These are phyloP conservation scores for Suillus weaverae DNA, from an alignment of 768 basidiomycete genomes.

Conservation along the genomic window DNA sequence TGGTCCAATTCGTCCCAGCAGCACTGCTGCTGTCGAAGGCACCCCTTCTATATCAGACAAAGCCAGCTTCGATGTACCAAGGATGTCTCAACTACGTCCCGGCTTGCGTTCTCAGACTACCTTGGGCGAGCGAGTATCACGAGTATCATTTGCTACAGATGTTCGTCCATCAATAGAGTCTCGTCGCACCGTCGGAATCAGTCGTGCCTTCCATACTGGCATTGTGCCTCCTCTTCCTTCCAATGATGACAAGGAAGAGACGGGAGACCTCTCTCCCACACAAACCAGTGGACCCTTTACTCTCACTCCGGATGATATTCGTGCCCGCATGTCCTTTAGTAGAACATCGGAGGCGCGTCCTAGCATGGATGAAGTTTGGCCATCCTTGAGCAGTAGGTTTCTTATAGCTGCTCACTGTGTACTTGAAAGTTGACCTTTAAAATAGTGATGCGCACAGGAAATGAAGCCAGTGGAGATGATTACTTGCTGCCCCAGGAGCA, in stretches of 20 bases:
- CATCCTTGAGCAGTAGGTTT: constrained; percentile 63
- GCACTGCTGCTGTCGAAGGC: constrained; percentile 45
- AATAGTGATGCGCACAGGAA: constrained; percentile 73
- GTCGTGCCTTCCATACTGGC: constrained; percentile 43
- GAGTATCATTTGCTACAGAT: constrained; percentile 72
- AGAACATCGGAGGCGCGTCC: constrained; percentile 32
- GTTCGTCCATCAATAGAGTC: constrained; percentile 47
- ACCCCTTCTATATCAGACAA: constrained; percentile 35
- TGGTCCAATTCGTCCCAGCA: constrained; percentile 52
- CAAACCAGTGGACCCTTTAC: constrained; percentile 43
- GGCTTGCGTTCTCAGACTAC: constrained; percentile 50
- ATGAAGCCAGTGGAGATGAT: constrained; percentile 34
- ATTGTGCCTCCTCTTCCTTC: constrained; percentile 43
- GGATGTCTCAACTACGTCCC: constrained; percentile 49
- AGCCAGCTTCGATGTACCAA: constrained; percentile 39
- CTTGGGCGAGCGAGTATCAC: constrained; percentile 50
- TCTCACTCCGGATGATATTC: constrained; percentile 63
- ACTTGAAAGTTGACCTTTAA: constrained; percentile 9
- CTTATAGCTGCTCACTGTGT: constrained; percentile 3
- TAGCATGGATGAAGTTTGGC: constrained; percentile 60
- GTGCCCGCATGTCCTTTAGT: constrained; percentile 46
- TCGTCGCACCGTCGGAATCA: constrained; percentile 39
- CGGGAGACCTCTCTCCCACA: constrained; percentile 41
- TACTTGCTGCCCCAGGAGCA: constrained; percentile 43
- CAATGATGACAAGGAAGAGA: constrained; percentile 28